Evolutionary conservation across 129 eudicot species (phyloP), one percentile per base, ranked within the genome.

Genomic region (Erigeron canadensis): DNA sequence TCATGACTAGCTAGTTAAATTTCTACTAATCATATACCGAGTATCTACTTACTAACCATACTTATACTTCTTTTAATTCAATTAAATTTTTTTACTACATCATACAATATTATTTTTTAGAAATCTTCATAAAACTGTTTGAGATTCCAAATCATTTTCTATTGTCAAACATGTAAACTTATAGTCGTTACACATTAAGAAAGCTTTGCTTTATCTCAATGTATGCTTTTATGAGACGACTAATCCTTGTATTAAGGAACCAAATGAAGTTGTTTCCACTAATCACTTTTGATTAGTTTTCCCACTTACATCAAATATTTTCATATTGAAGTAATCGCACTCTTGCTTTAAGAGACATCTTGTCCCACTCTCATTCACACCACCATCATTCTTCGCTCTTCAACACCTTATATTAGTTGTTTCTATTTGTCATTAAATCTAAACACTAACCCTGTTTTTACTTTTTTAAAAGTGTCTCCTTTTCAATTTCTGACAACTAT

Each of bases 191-290:
- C n/a, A n/a, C n/a, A n/a, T n/a, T n/a, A n/a, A n/a, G n/a, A n/a
- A n/a, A n/a, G 34, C 34, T 28, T 45, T 55, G 22, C 28, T 68
- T 46, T 75, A 23, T 75, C 17, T 75, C n/a, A 75, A 11, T 5
- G 39, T 48, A 28, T 48, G 61, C 50, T 67, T 75, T 75, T 18
- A 8, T 34, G 42, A n/a, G 59, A 67, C 67, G 63, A 53, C 47
- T 73, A 37, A 73, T 73, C 70, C 70, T 46, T 37, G 21, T 76
- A 61, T 77, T 62, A 70, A 77, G 72, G 81, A 77, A 63, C 76
- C 81, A 70, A 62, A 70, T 70, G 76, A 70, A 42, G 50, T 66
- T 70, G 81, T 77, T 77, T 70, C 81, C 81, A 77, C 69, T 77
- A 62, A 48, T 18, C 51, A 41, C 47, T 60, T 46, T 60, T 63